Evolutionary conservation across 106 monocot genomes (phyloP), one percentile per base, ranked within the genome.

Genomic region (Platanthera guangdongensis): DNA sequence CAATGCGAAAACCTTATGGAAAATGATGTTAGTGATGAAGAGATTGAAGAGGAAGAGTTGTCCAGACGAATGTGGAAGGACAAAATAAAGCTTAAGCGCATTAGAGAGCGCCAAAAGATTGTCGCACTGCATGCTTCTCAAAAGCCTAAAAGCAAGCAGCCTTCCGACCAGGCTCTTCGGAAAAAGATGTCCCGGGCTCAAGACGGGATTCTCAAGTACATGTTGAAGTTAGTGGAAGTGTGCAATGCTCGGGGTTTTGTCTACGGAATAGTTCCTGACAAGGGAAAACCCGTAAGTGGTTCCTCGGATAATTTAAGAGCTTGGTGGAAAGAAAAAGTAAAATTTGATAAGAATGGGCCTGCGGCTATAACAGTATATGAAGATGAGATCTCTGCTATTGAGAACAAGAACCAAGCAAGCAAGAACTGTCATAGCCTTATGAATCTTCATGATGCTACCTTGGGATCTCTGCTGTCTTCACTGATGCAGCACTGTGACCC

Each of bases 261-360:
- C 16, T 99, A 99, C 74, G 97, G 97, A 16, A 99, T 99, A 62
- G 88, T 99, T 72, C 97, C 93, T 22, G 97, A 99, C 19, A 99
- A 94, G 78, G 97, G 97, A 53, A 99, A 99, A 54, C 97, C 97
- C 12, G 87, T 99, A 49, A 92, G 97, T 47, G 97, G 97, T 47
- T 77, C 97, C 45, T 99, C 97, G 2, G 94, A 99, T 83, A 99
- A 99, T 75, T 85, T 99, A 60, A 87, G 97, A 80, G 94, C 89
- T 50, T 99, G 97, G 97, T 99, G 97, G 97, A 99, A 99, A 80
- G 97, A 99, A 76, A 99, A 94, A 81, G 97, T 94, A 55, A 99
- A 92, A 74, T 99, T 99, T 84, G 94, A 97, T 82, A 94, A 94
- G 79, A 87, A 94, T 74, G 97, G 94, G 21, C 93, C 89, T 1